A percentile compares a stretch with the other conserved stretches of the same genome.
phyloP scores from a whole-genome alignment of 441 rosid genomes.

The Adansonia rubrostipa region DNA sequence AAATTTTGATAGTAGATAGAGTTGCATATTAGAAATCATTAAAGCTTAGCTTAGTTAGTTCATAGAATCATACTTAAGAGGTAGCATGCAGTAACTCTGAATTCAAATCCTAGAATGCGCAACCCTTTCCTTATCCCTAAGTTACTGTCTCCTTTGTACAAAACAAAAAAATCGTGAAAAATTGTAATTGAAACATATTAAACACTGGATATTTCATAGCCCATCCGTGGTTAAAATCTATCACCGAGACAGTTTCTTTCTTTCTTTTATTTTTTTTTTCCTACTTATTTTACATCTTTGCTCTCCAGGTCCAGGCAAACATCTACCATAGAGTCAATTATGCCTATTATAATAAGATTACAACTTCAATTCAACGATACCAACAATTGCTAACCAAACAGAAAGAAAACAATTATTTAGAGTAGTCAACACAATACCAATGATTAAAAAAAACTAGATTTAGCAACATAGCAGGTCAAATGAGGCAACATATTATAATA shows the following conservation, averaged over 20 bases:
- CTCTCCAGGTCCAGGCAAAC: neutral
- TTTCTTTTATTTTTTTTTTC: too few relatives aligned
- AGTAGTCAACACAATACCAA: neutral
- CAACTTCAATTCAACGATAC: neutral
- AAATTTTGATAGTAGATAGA: neutral
- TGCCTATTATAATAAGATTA: constrained; percentile 10
- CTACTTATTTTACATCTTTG: neutral
- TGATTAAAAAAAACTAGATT: too few relatives aligned
- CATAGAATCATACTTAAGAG: too few relatives aligned
- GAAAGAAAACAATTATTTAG: neutral
- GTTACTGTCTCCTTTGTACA: too few relatives aligned
- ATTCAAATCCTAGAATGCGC: too few relatives aligned
- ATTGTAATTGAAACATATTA: constrained; percentile 10
- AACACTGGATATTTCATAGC: neutral
- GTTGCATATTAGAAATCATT: neutral
- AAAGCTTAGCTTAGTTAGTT: too few relatives aligned
- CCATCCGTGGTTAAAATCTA: too few relatives aligned
- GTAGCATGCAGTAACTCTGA: too few relatives aligned
- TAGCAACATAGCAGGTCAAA: too few relatives aligned
- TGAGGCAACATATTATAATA: too few relatives aligned
- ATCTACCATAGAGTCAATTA: neutral
- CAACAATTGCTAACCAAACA: neutral
- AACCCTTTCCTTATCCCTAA: too few relatives aligned
- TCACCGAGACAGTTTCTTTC: too few relatives aligned
- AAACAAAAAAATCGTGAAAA: neutral